Base-by-base conservation (phyloP, 2,329 filamentous ascomycete species). In the Chaetomiaceae sp. region DNA sequence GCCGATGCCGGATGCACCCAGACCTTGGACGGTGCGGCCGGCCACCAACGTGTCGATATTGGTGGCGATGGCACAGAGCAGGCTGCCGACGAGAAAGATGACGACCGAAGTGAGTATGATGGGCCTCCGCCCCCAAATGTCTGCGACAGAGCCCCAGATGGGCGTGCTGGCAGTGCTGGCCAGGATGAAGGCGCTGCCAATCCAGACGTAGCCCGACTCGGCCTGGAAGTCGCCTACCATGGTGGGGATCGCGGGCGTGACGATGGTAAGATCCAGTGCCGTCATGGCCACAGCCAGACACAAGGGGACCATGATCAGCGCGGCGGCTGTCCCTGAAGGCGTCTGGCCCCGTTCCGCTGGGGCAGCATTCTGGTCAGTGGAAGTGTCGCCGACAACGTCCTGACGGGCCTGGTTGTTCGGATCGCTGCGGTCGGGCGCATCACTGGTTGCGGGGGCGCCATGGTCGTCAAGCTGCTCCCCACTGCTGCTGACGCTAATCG, bases 201-300 rank as follows among this genome's bases (percentile, higher is more conserved):
- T 84, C 89, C 87, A 91, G 47, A 84, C 80, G 69, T 90, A 91
- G 21, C 86, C 87, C 14, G 79, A 73, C 3, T 81, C 81, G 5
- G 86, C 87, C 40, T 82, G 64, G 56, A 91, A 80, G 55, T 86
- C 75, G 30, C 70, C 69, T 5, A 80, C 76, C 58, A 89, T 87
- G 13, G 81, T 82, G 0, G 85, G 84, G 5, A 87, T 74, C 5
- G 84, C 82, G 0, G 84, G 87, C 10, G 85, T 78, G 60, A 88
- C 74, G 64, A 87, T 85, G 27, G 82, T 86, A 47, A 75, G 70
- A 61, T 81, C 78, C 48, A 81, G 71, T 0, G 78, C 78, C 2
- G 78, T 77, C 30, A 81, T 71, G 65, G 81, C 79, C 16, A 81
- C 59, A 9, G 65, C 61, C 46, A 63, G 53, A 30, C 56, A 56